Evolutionary conservation across 1,284 basidiomycete species (phyloP), one percentile per base, ranked within the genome.

Genomic region (Ustilago nuda): DNA sequence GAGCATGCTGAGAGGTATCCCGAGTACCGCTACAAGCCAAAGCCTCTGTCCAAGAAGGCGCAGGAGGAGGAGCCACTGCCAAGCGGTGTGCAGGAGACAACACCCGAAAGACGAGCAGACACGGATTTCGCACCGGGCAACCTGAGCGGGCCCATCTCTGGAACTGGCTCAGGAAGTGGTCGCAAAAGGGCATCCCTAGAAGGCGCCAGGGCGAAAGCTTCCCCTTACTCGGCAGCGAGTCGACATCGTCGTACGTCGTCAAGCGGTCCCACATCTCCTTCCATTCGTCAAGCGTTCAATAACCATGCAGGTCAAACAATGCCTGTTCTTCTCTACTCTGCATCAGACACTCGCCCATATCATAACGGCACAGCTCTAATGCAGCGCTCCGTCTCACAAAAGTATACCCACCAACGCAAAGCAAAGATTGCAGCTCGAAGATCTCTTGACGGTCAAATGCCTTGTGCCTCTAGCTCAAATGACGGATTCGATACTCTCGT

Each of bases 121-220:
- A 66, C 62, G 8, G 66, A 69, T 52, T 65, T 69, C n/a, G 32
- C 59, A 9, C 66, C 66, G 4, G 57, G 50, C 30, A 41, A 66
- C 35, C 36, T 55, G 30, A 54, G 50, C 4, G 72, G 72, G n/a
- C 72, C 72, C 5, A 5, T 75, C 19, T 70, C 66, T 1, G 72
- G 72, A 11, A 66, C 67, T 3, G 72, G 72, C 5, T 75, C 72
- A 4, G 72, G 72, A 0, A 75, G 72, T 30, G 72, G 72, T 19
- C 51, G 64, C 19, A 68, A 65, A 17, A 54, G 67, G 15, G 72
- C 67, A 12, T 75, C 72, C 13, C 53, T 70, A 7, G 72, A 75
- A 8, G 60, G 63, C 8, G 72, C 61, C 2, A 58, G 62, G n/a
- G 53, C 53, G 12, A 75, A 48, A 37, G 51, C 37, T 4, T 65